These are phyloP conservation scores for Sarocladium kiliense DNA, from an alignment of 2,329 filamentous ascomycete species.

Conservation along the genomic window DNA sequence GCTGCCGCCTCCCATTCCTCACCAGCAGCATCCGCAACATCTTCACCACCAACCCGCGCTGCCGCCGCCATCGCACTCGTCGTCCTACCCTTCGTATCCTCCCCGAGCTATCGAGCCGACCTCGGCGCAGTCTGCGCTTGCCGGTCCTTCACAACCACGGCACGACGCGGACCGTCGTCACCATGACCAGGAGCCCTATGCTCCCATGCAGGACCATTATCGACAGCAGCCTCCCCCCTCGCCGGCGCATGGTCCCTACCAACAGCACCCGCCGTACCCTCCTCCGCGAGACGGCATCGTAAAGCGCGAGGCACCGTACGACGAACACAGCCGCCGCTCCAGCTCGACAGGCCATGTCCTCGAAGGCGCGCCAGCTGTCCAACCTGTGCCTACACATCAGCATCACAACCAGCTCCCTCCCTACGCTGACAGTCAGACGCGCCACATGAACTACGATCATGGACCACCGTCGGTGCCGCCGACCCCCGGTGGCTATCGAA, in stretches of 20 bases:
- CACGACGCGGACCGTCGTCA: conserved; percentile 49
- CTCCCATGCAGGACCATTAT: conserved; percentile 50
- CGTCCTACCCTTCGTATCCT: conserved; percentile 11
- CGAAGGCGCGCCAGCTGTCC: conserved; percentile 21
- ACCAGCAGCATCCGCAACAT: conserved; percentile 14
- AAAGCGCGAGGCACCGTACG: conserved; percentile 47
- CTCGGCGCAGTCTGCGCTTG: conserved; percentile 23
- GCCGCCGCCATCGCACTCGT: conserved; percentile 19
- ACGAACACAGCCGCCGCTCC: conserved; percentile 44
- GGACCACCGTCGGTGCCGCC: conserved; percentile 36
- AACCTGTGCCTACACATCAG: conserved; percentile 22
- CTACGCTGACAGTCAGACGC: conserved; percentile 41
- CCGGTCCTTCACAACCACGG: conserved; percentile 15
- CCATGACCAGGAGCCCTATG: conserved; percentile 50
- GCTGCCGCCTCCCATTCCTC: conserved; percentile 15
- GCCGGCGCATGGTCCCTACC: conserved; percentile 38
- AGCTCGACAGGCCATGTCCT: conserved; percentile 44
- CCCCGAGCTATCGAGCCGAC: conserved; percentile 27
- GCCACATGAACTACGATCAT: conserved; percentile 51
- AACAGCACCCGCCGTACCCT: conserved; percentile 43
- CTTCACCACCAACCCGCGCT: conserved; percentile 25
- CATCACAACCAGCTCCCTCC: conserved; percentile 24
- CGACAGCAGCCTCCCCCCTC: conserved; percentile 33
- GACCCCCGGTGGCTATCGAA: conserved; percentile 37
- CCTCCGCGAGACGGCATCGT: conserved; percentile 45